These are phyloP conservation scores for Tieghemostelium lacteum DNA, from an alignment of 78 protist species.

Conservation along the genomic window DNA sequence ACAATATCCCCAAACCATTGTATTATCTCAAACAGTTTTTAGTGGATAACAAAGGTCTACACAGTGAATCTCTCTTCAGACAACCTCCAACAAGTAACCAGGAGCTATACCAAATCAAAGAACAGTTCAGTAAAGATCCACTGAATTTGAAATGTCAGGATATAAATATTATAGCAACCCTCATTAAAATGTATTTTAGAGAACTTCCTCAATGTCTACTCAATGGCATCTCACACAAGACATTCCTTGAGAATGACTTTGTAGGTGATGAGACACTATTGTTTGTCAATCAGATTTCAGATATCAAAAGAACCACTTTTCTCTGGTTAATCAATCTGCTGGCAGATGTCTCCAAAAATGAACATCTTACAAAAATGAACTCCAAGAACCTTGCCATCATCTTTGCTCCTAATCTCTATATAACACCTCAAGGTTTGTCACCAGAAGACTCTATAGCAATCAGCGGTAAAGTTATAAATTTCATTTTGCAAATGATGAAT, in stretches of 20 bases:
- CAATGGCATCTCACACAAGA: neutral
- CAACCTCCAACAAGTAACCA: neutral
- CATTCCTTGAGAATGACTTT: neutral
- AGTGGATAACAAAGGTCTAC: neutral
- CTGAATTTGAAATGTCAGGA: neutral
- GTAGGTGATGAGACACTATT: neutral
- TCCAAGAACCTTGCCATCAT: slow-evolving; percentile 31
- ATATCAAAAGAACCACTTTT: slow-evolving; percentile 11
- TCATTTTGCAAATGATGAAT: slow-evolving; percentile 7
- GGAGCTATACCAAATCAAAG: neutral
- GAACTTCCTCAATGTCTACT: slow-evolving; percentile 9
- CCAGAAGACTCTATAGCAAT: slow-evolving; percentile 32
- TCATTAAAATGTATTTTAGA: slow-evolving; percentile 35
- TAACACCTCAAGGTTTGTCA: neutral
- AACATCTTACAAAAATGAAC: slow-evolving; percentile 14
- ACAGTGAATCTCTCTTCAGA: slow-evolving; percentile 20
- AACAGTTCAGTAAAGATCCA: slow-evolving; percentile 10
- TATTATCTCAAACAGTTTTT: slow-evolving; percentile 1
- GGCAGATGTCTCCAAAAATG: slow-evolving; percentile 6
- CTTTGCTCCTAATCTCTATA: slow-evolving; percentile 50
- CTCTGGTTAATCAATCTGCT: slow-evolving; percentile 40
- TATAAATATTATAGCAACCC: neutral
- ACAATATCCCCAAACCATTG: slow-evolving; percentile 8
- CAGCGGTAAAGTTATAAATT: slow-evolving; percentile 16
- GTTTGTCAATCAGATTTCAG: neutral